Conservation (phyloP, 139 green algal species). For the Chlamydomonas sphaeroides region DNA sequence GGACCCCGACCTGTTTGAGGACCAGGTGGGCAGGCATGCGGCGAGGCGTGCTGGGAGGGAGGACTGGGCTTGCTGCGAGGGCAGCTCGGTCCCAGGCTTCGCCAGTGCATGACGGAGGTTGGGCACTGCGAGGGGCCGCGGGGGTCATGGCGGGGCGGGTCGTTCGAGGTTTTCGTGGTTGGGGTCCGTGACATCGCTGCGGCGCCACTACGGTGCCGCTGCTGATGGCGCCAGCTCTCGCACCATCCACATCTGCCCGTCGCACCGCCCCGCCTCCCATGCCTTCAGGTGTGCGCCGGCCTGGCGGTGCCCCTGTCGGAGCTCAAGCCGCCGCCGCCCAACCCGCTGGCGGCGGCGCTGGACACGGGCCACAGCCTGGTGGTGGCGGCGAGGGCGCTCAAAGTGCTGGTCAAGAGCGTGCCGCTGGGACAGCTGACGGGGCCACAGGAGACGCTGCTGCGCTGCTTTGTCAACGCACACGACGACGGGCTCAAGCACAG, state of each 20-base stretch:
- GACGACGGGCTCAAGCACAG: slow-evolving; percentile 38
- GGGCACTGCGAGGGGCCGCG: too few species aligned
- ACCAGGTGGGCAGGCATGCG: slow-evolving; percentile 17
- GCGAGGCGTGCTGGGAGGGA: too few species aligned
- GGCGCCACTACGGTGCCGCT: too few species aligned
- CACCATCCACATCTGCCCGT: too few species aligned
- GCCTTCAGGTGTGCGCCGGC: slow-evolving; percentile 9
- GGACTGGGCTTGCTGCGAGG: too few species aligned
- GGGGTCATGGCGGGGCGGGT: too few species aligned
- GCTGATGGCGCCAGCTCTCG: too few species aligned
- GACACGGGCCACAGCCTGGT: slow-evolving; percentile 28
- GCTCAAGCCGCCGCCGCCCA: not conserved
- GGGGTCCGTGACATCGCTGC: too few species aligned
- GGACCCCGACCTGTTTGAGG: slow-evolving; percentile 37
- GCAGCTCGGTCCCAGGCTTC: too few species aligned
- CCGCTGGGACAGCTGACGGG: slow-evolving; percentile 10
- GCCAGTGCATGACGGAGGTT: too few species aligned
- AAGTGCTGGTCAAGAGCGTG: slow-evolving; percentile 16
- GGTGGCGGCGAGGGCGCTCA: slow-evolving; percentile 31
- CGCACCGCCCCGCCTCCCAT: too few species aligned
- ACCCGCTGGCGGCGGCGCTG: slow-evolving; percentile 27
- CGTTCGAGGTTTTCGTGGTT: too few species aligned
- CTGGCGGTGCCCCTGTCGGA: slow-evolving; percentile 26
- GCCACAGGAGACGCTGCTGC: slow-evolving; percentile 34
- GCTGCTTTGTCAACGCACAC: slow-evolving; percentile 39